Evolutionary conservation across 345 rosid species (phyloP), one percentile per base, ranked within the genome.

Genomic region (Bruguiera sexangula): DNA sequence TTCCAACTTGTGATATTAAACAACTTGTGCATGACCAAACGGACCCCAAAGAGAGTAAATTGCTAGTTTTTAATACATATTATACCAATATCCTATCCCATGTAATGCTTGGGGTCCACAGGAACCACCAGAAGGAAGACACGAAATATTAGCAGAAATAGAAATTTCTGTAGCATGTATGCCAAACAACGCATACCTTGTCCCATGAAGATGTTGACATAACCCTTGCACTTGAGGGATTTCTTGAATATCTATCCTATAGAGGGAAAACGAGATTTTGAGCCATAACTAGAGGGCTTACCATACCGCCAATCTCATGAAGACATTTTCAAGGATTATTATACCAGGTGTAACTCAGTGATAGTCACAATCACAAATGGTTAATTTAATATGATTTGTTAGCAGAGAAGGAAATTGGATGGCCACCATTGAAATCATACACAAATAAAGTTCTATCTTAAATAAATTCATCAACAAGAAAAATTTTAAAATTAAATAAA

Each of bases 201-300:
- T 87, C 85, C 98, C 98, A 94, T 13, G 76, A 83, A 68, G 74
- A 75, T 61, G 91, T 71, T 58, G 84, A 73, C 64, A 66, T 76
- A 22, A 71, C 63, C 68, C 75, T 65, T 62, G 77, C 81, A 73
- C 74, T 79, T 59, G 80, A 75, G 69, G 73, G 20, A 75, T 81
- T 65, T 54, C 72, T 60, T 22, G 76, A 68, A 54, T 82, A 90
- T 82, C 82, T 82, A 46, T 60, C 74, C 79, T 37, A 55, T 64
- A 62, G 87, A 68, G 37, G 78, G 18, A 27, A 89, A 85, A 73
- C 75, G 83, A 30, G 92, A 87, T 79, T 79, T 88, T 73, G 92
- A 85, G 60, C 81, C 81, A 80, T 76, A 81, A 77, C 83, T 82
- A 66, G 90, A 88, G 71, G 82, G 80, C 78, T 79, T 86, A 73